Evolutionary conservation across 2,329 filamentous ascomycete species (phyloP), one percentile per base, ranked within the genome.

Genomic region (Claviceps sp.): DNA sequence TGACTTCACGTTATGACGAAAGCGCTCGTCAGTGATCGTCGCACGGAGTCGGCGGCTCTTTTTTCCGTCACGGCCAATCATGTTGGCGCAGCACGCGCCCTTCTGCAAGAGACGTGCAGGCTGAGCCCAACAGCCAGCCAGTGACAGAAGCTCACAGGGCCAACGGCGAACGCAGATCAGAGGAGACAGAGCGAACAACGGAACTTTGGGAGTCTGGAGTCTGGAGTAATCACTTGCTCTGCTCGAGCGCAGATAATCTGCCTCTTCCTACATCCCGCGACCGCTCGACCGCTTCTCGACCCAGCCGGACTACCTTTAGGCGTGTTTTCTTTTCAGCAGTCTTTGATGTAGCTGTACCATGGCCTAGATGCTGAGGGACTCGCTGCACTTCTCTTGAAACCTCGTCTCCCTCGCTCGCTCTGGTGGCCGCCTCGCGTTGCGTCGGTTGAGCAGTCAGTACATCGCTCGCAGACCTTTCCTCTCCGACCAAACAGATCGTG

Each of bases 271-370:
- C 39, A 20, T 36, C 5, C 20, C 40, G 8, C 29, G 29, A 29
- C 29, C 9, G 8, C 40, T 29, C 49, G 42, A 50, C 42, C 29
- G 9, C 23, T 45, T 17, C 23, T 50, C 44, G 43, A 47, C 45
- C 44, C 17, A 34, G 26, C 38, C 50, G 38, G 45, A 37, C 50
- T 20, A 36, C 29, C 8, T 42, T 44, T n/a, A 44, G 45, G 50
- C 45, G 45, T 51, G 38, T 47, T 49, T 45, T 39, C 45, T 47
- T 44, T 36, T 14, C 46, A 40, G 38, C 42, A 49, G 26, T 49
- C 29, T 49, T 51, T 53, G 34, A 51, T 51, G 49, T 51, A 51
- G 45, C 37, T 36, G 40, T 51, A 53, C 20, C 49, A 53, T 51
- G 52, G 23, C 46, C 42, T 48, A 53, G 52, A 46, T 37, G 22